These are phyloP conservation scores for Monilinia laxa DNA, from an alignment of 2,329 filamentous ascomycete species.

Conservation along the genomic window DNA sequence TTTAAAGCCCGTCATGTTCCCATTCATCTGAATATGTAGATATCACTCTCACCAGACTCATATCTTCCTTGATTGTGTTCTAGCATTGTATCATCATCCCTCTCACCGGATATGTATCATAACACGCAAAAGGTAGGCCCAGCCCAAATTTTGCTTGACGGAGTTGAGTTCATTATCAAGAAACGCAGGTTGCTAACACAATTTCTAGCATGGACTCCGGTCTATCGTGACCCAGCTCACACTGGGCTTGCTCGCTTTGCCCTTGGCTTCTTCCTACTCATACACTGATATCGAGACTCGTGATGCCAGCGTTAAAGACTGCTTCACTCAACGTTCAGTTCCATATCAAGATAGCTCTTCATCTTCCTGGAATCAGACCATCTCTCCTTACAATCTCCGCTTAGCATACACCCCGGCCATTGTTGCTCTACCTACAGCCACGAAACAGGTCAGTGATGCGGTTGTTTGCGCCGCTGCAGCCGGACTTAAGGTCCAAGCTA, in stretches of 20 bases:
- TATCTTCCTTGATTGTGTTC: too few species aligned
- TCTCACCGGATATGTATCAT: too few species aligned
- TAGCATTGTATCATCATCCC: too few species aligned
- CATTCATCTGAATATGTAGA: too few species aligned
- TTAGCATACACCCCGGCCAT: slow-evolving; percentile 30
- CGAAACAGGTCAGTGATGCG: slow-evolving; percentile 45
- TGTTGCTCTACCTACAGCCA: slow-evolving; percentile 35
- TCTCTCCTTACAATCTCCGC: slow-evolving; percentile 34
- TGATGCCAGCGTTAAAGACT: slow-evolving; percentile 24
- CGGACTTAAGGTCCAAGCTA: slow-evolving; percentile 51
- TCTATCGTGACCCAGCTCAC: background rate
- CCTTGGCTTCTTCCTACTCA: slow-evolving; percentile 14
- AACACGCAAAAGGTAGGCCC: background rate
- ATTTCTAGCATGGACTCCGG: slow-evolving; percentile 1
- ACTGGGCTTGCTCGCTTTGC: slow-evolving; percentile 1
- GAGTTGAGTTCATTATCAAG: background rate
- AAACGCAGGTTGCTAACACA: slow-evolving; percentile 3
- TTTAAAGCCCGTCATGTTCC: too few species aligned
- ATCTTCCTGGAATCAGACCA: slow-evolving; percentile 26
- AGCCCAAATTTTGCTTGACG: background rate
- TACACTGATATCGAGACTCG: background rate
- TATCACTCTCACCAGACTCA: too few species aligned
- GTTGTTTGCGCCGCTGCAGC: slow-evolving; percentile 48
- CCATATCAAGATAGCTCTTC: slow-evolving; percentile 25
- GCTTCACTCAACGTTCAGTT: slow-evolving; percentile 25